Percentiles rank a stretch among this genome's conserved stretches.
phyloP scores from a whole-genome alignment of 2,329 filamentous ascomycete genomes.

The Amauroascus verrucosus region DNA sequence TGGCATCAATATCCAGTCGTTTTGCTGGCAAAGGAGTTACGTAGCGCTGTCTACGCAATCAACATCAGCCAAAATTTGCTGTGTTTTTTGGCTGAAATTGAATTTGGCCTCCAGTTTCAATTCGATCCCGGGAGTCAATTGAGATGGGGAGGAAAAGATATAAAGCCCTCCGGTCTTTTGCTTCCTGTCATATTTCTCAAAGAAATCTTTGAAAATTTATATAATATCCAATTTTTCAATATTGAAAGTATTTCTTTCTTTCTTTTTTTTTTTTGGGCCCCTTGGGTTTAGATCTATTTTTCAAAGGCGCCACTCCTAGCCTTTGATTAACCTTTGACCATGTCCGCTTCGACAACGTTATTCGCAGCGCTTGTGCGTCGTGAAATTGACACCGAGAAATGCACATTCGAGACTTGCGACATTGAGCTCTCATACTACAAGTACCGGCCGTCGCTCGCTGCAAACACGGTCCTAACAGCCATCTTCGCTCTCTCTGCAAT shows the following conservation, averaged over 20 bases:
- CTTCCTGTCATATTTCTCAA: no score
- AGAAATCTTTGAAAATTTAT: no score
- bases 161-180: no score
- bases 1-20: no score
- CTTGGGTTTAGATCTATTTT: no score
- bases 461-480: constrained; percentile 12
- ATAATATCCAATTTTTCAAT: no score
- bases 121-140: not conserved
- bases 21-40: not conserved
- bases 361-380: not conserved
- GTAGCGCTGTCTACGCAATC: not conserved
- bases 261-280: not conserved
- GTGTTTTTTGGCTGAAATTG: not conserved
- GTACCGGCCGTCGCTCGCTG: constrained; percentile 14
- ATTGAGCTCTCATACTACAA: constrained; percentile 12
- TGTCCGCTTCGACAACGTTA: not conserved
- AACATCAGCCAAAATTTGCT: not conserved
- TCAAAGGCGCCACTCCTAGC: not conserved
- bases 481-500: constrained; percentile 13
- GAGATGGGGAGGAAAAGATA: no score
- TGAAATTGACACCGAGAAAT: constrained; percentile 4
- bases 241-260: no score
- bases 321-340: not conserved
- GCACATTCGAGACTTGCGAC: constrained; percentile 16
- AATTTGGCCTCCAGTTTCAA: not conserved